Evolutionary conservation across 306 rosid species (phyloP).

Genomic region (Citrullus colocynthis): DNA sequence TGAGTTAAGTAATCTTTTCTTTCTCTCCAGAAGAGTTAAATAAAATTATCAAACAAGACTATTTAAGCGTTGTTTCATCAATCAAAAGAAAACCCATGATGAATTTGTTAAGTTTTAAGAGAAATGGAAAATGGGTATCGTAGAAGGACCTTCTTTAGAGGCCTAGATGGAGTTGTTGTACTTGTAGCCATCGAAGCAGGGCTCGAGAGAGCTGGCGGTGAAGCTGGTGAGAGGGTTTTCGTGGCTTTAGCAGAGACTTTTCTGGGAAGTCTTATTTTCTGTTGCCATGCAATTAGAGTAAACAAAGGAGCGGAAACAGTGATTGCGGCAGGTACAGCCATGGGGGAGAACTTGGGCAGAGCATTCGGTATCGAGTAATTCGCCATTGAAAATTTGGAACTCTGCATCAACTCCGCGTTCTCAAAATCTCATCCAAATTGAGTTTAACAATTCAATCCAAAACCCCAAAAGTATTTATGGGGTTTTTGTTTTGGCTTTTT

Average conservation of each 20-base stretch:
- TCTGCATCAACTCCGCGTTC: background rate
- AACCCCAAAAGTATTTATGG: no score
- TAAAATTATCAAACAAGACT: background rate
- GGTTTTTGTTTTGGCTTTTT: no score
- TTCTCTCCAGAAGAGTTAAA: background rate
- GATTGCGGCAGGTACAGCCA: conserved; percentile 8
- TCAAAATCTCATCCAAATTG: background rate
- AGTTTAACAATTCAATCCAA: no score
- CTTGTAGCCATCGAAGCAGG: background rate
- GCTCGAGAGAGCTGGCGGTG: conserved; percentile 9
- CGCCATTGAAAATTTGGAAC: conserved; percentile 5
- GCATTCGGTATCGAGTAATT: background rate
- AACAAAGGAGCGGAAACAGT: conserved; percentile 12
- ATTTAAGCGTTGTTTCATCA: background rate
- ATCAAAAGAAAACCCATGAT: background rate
- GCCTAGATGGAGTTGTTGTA: conserved; percentile 15
- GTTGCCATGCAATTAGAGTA: conserved; percentile 20
- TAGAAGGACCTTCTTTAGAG: conserved; percentile 46
- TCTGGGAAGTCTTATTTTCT: conserved; percentile 14
- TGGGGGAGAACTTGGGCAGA: conserved; percentile 18
- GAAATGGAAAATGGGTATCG: conserved; percentile 8
- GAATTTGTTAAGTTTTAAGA: background rate
- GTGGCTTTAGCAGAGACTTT: conserved; percentile 27
- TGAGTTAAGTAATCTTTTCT: background rate
- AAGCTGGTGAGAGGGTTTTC: conserved; percentile 18